phyloP scores from a whole-genome alignment of 2,329 filamentous ascomycete species.

The Capronia coronata region DNA sequence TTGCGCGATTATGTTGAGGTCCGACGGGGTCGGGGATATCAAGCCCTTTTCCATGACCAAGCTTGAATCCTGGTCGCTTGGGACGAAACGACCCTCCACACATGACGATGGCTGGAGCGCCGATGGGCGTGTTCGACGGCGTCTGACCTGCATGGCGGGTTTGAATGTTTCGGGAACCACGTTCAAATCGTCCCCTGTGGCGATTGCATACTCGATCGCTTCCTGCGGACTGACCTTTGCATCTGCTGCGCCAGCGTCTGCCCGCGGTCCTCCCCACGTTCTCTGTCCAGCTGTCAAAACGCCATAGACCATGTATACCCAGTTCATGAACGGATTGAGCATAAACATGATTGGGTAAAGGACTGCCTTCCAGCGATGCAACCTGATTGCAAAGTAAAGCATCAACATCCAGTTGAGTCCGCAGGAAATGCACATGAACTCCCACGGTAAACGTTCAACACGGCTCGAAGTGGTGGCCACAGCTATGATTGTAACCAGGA shows the following conservation, averaged over 20 bases:
- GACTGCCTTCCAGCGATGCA: slow-evolving; percentile 87
- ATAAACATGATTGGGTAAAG: slow-evolving; percentile 94
- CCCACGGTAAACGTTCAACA: slow-evolving; percentile 73
- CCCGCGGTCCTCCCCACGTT: slow-evolving; percentile 91
- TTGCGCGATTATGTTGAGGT: slow-evolving; percentile 6
- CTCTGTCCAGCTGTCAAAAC: slow-evolving; percentile 91
- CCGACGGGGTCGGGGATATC: slow-evolving; percentile 10
- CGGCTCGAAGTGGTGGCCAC: slow-evolving; percentile 76
- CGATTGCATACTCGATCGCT: slow-evolving; percentile 74
- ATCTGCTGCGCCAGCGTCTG: slow-evolving; percentile 78
- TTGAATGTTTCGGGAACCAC: slow-evolving; percentile 81
- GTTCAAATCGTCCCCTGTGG: slow-evolving; percentile 79
- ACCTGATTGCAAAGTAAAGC: slow-evolving; percentile 86
- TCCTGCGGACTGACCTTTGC: slow-evolving; percentile 67
- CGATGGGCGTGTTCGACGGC: slow-evolving; percentile 34
- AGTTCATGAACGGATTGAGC: slow-evolving; percentile 94
- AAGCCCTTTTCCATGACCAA: slow-evolving; percentile 44
- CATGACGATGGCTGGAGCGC: slow-evolving; percentile 63
- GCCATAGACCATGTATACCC: slow-evolving; percentile 96
- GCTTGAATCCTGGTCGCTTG: slow-evolving; percentile 59
- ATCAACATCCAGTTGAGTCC: slow-evolving; percentile 92
- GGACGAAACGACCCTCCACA: slow-evolving; percentile 72
- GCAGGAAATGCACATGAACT: slow-evolving; percentile 87
- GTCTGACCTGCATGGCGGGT: slow-evolving; percentile 34
- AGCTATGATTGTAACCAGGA: slow-evolving; percentile 88